These are phyloP conservation scores for Entelexis sorbosivorans DNA, from an alignment of 1,139 yeast genomes.

Conservation along the genomic window DNA sequence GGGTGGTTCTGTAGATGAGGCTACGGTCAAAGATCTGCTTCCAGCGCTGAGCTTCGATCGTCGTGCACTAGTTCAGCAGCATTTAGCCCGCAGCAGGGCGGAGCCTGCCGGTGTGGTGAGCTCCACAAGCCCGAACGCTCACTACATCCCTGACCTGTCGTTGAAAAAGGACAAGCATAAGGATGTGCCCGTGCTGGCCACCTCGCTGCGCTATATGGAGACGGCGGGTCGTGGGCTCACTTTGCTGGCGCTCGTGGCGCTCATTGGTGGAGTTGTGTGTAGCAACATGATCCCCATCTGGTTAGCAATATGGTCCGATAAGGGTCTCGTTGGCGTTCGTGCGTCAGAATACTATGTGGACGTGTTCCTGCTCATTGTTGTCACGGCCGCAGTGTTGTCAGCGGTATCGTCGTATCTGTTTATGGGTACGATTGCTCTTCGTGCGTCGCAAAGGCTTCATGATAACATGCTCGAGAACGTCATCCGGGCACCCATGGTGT, in stretches of 20 bases:
- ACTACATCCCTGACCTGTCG: neutral
- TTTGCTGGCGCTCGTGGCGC: neutral
- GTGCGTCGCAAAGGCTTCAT: conserved; percentile 40
- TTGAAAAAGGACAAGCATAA: neutral
- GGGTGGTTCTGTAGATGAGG: neutral
- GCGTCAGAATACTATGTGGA: conserved; percentile 18
- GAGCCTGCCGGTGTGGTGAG: neutral
- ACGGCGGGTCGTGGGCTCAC: neutral
- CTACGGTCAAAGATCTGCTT: neutral
- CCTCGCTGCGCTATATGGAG: neutral
- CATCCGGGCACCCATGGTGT: conserved; percentile 61
- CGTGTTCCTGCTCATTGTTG: conserved; percentile 15
- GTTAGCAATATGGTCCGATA: conserved; percentile 68
- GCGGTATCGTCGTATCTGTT: conserved; percentile 13
- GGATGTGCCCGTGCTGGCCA: neutral
- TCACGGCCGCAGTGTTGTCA: conserved; percentile 8
- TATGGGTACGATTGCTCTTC: conserved; percentile 22
- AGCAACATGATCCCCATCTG: conserved; percentile 33
- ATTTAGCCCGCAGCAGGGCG: neutral
- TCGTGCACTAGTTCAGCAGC: neutral
- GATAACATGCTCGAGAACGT: conserved; percentile 69
- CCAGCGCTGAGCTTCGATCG: neutral
- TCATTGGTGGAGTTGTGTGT: neutral
- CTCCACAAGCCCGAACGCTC: neutral
- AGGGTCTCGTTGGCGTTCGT: conserved; percentile 15